A percentile compares a stretch with the other conserved stretches of the same genome.
phyloP scores from a whole-genome alignment of 495 filamentous ascomycete species.

The Penicillium pulvis region DNA sequence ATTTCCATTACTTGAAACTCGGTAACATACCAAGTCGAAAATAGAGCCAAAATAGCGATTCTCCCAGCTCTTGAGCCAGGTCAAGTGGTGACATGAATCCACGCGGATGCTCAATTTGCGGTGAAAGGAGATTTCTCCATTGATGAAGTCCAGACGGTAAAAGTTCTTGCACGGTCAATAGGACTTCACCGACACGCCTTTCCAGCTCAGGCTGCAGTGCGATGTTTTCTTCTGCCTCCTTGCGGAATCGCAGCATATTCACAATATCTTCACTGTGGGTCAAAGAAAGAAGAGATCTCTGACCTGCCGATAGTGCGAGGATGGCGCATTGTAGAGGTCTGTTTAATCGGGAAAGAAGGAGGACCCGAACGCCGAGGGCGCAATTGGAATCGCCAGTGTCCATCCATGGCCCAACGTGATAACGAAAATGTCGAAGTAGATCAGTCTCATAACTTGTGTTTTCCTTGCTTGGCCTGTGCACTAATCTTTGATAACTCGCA shows the following conservation, averaged over 20 bases:
- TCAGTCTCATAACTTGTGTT: conserved; percentile 25
- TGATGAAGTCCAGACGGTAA: conserved; percentile 20
- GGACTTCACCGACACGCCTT: conserved; percentile 16
- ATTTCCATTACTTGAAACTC: not conserved
- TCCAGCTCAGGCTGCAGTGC: conserved; percentile 15
- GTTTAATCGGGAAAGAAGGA: conserved; percentile 27
- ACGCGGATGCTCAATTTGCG: conserved; percentile 6
- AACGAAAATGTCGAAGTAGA: conserved; percentile 29
- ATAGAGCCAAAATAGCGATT: conserved; percentile 27
- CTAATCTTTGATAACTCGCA: conserved; percentile 4
- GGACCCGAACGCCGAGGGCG: conserved; percentile 22
- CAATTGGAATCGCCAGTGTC: conserved; percentile 29
- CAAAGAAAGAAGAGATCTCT: conserved; percentile 17
- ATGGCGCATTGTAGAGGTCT: conserved; percentile 24
- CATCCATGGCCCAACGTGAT: conserved; percentile 30
- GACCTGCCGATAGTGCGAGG: conserved; percentile 23
- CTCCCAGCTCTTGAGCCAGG: conserved; percentile 20
- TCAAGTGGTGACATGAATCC: conserved; percentile 4
- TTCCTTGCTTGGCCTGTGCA: not conserved
- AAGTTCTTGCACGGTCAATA: conserved; percentile 24
- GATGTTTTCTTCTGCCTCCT: conserved; percentile 21
- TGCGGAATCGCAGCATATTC: conserved; percentile 20
- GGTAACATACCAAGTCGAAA: conserved; percentile 22
- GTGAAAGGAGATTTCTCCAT: conserved; percentile 17
- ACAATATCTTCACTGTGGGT: conserved; percentile 12